Percentiles rank a stretch among this genome's conserved stretches.
Evolutionary conservation across 345 rosid species (phyloP).

Genomic region (Noccaea bulbosa): DNA sequence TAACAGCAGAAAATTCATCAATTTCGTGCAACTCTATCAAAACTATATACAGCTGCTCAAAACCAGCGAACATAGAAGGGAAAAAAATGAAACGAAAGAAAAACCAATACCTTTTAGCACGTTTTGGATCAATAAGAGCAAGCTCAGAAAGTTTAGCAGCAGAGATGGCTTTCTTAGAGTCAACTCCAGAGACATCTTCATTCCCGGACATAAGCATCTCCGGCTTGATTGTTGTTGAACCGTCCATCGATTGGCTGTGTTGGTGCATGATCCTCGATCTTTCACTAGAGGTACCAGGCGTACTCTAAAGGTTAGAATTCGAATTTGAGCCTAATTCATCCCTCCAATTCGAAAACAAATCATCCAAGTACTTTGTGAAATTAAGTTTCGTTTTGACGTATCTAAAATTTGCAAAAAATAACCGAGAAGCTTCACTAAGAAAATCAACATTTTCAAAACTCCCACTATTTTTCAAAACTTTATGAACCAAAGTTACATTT

Average conservation of each 20-base stretch:
- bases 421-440: too few relatives aligned
- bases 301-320: slow-evolving; percentile 41
- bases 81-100: background rate
- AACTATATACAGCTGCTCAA: too few relatives aligned
- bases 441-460: too few relatives aligned
- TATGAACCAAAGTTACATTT: too few relatives aligned
- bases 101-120: slow-evolving; percentile 79
- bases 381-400: too few relatives aligned
- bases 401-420: too few relatives aligned
- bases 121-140: slow-evolving; percentile 95
- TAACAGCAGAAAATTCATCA: too few relatives aligned
- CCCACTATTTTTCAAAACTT: too few relatives aligned
- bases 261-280: slow-evolving; percentile 91
- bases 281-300: slow-evolving; percentile 46
- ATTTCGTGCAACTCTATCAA: too few relatives aligned
- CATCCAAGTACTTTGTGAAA: too few relatives aligned
- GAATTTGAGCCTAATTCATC: slow-evolving; percentile 14
- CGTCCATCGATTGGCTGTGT: slow-evolving; percentile 95
- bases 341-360: background rate
- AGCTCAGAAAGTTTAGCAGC: slow-evolving; percentile 98
- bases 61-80: too few relatives aligned
- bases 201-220: slow-evolving; percentile 81
- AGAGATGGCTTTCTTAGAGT: slow-evolving; percentile 84
- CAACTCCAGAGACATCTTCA: slow-evolving; percentile 61
- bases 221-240: slow-evolving; percentile 70